Percentiles rank a stretch among this genome's conserved stretches.
Evolutionary conservation across 2,329 filamentous ascomycete species (phyloP).

Genomic region (Pseudogymnoascus pannorum): DNA sequence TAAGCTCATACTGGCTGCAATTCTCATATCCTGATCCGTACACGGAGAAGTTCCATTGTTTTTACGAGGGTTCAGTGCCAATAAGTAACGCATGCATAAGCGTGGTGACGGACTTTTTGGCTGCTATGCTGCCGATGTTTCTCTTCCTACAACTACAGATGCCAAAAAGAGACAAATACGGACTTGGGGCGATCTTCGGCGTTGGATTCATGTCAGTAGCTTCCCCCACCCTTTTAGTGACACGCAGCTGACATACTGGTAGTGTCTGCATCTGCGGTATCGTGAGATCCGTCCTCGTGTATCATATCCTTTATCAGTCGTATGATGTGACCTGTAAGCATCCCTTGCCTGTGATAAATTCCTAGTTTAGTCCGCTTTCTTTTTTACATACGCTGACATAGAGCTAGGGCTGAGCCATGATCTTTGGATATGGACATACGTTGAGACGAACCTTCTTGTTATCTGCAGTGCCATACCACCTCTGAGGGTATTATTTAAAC

Average conservation of each 20-base stretch:
- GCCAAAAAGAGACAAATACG: constrained; percentile 5
- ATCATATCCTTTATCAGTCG: background rate
- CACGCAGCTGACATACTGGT: background rate
- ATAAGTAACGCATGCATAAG: background rate
- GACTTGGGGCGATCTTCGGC: constrained; percentile 1
- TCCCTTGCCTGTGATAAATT: background rate
- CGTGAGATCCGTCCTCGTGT: background rate
- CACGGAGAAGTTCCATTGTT: background rate
- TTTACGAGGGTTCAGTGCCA: background rate
- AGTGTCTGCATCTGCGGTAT: constrained; percentile 1
- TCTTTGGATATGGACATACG: background rate
- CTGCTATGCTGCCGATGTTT: background rate
- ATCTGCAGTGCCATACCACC: constrained; percentile 1
- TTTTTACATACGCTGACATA: background rate
- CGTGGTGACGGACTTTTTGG: constrained; percentile 1
- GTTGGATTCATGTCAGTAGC: constrained; percentile 1
- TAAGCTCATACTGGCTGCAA: background rate
- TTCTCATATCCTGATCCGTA: background rate
- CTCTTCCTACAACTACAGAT: constrained; percentile 1
- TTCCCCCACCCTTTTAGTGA: background rate
- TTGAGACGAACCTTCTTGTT: constrained; percentile 3
- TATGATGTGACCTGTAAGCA: constrained; percentile 5
- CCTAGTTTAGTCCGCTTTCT: too few relatives aligned
- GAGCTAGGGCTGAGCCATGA: background rate
- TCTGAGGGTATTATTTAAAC: background rate